These are phyloP conservation scores for Moesziomyces parantarcticus DNA, from an alignment of 1,284 basidiomycete genomes.

Conservation along the genomic window DNA sequence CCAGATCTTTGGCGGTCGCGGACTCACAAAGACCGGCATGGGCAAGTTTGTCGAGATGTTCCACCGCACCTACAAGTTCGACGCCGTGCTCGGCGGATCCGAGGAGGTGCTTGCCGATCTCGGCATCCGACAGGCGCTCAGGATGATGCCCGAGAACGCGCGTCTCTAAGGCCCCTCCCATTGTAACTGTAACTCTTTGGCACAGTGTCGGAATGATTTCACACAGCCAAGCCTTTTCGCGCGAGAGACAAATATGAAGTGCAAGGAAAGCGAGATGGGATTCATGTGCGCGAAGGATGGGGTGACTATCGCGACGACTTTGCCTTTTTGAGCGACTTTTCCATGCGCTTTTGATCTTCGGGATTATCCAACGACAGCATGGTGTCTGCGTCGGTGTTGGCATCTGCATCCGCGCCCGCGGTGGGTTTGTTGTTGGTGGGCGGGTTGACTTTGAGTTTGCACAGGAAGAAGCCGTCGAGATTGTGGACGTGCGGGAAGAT, in stretches of 20 bases:
- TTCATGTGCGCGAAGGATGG: too few relatives aligned
- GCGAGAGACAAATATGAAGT: too few relatives aligned
- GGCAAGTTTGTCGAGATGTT: slow-evolving; percentile 72
- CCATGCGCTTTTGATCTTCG: slow-evolving; percentile 45
- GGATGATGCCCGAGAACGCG: slow-evolving; percentile 63
- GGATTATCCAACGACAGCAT: slow-evolving; percentile 37
- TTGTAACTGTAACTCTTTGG: too few relatives aligned
- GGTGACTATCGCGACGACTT: slow-evolving; percentile 16
- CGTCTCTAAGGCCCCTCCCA: slow-evolving; percentile 26
- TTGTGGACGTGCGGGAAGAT: slow-evolving; percentile 69
- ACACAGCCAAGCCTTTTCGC: too few relatives aligned
- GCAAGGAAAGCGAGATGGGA: not conserved
- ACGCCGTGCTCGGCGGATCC: slow-evolving; percentile 68
- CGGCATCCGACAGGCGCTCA: slow-evolving; percentile 71
- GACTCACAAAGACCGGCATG: slow-evolving; percentile 75
- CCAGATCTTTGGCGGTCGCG: slow-evolving; percentile 78
- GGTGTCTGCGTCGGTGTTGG: slow-evolving; percentile 9
- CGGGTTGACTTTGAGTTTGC: slow-evolving; percentile 87
- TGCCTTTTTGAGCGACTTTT: slow-evolving; percentile 44
- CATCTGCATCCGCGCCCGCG: not conserved
- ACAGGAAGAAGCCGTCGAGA: slow-evolving; percentile 99
- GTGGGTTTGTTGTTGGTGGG: slow-evolving; percentile 31
- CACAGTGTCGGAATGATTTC: too few relatives aligned
- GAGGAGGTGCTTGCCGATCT: slow-evolving; percentile 72
- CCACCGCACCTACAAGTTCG: slow-evolving; percentile 79